Conservation (phyloP, 202 grass and related monocot species). For the Schoenoplectus tabernaemontani region DNA sequence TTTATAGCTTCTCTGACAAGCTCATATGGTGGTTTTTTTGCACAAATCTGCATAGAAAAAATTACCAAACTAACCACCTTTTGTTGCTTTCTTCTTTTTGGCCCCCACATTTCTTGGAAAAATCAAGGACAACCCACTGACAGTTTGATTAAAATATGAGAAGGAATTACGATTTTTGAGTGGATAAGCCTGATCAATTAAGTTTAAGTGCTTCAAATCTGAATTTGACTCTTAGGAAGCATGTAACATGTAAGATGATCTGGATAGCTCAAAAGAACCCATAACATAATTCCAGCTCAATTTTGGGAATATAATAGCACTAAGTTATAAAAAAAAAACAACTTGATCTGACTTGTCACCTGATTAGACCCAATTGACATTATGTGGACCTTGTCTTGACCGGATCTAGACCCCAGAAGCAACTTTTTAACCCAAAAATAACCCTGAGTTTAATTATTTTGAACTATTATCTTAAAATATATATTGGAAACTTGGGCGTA, state of each 20-base stretch:
- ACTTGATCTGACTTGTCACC: neutral
- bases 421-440: neutral
- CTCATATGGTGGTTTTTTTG: neutral
- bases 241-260: neutral
- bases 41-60: neutral
- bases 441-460: neutral
- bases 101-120: constrained; percentile 15
- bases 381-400: neutral
- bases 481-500: no score
- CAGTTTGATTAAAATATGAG: neutral
- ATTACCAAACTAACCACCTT: constrained; percentile 18
- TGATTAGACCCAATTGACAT: neutral
- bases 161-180: no score
- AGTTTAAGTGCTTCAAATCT: neutral
- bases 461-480: neutral
- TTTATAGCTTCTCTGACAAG: neutral
- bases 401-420: neutral
- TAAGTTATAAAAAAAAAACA: neutral
- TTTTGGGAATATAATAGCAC: neutral
- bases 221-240: neutral
- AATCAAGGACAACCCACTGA: neutral
- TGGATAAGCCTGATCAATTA: neutral
- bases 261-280: neutral
- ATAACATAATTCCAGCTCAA: neutral
- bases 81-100: constrained; percentile 14